These are phyloP conservation scores for Trypanosoma rangeli DNA, from an alignment of 208 protist species.

Conservation along the genomic window DNA sequence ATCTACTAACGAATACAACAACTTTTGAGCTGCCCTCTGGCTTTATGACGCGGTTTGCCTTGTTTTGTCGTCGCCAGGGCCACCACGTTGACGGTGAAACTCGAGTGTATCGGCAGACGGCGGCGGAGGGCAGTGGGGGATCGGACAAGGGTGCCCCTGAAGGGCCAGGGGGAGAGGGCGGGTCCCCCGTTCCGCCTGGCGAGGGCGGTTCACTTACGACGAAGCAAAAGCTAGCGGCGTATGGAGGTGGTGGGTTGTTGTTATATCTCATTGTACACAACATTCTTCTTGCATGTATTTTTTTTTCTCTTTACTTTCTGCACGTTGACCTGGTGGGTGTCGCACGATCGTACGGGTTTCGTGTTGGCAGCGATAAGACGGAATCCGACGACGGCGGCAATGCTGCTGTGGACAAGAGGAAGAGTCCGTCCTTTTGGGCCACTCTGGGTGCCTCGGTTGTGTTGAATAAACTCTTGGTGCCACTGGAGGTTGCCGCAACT, in stretches of 20 bases:
- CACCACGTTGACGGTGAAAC: constrained; percentile 47
- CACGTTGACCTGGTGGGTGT: constrained; percentile 65
- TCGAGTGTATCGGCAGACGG: constrained; percentile 34
- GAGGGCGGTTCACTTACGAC: constrained; percentile 7
- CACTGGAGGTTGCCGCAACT: constrained; percentile 64
- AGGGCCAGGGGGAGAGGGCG: background rate
- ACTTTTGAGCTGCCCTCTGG: constrained; percentile 69
- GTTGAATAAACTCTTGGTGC: constrained; percentile 83
- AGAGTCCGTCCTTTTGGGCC: constrained; percentile 58
- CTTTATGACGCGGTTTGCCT: constrained; percentile 76
- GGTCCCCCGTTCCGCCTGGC: background rate
- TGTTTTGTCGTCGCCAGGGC: constrained; percentile 45
- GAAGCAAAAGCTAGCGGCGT: constrained; percentile 70
- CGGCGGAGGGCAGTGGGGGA: background rate
- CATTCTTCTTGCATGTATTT: constrained; percentile 46
- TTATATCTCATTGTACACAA: constrained; percentile 85
- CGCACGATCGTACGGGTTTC: constrained; percentile 69
- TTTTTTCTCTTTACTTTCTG: constrained; percentile 72
- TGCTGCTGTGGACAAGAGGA: constrained; percentile 24
- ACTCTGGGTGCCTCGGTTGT: constrained; percentile 64
- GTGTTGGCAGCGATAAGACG: constrained; percentile 31
- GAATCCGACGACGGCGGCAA: constrained; percentile 19
- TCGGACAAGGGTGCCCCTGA: background rate
- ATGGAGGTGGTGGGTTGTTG: constrained; percentile 76
- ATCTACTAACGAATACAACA: constrained; percentile 58